These are phyloP conservation scores for Casuarina equisetifolia DNA, from an alignment of 306 rosid species.

Conservation along the genomic window DNA sequence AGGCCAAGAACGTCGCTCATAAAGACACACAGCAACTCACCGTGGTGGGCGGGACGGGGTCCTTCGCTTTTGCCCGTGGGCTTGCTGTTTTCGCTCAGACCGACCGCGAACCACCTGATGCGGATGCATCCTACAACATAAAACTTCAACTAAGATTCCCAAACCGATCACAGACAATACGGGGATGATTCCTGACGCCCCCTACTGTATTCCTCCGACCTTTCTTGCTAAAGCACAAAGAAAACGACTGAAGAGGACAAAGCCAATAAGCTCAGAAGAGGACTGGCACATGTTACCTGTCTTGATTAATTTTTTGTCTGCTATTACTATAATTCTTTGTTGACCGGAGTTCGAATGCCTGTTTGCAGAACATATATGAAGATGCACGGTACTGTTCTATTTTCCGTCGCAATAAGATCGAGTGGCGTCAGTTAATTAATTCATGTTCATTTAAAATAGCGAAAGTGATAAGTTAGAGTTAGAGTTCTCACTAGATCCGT, in stretches of 20 bases:
- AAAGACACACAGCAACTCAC: constrained; percentile 41
- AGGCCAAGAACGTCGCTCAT: constrained; percentile 41
- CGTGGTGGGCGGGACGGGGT: constrained; percentile 85
- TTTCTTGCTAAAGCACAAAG: too few relatives aligned
- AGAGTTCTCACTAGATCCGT: too few relatives aligned
- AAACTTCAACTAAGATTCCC: constrained; percentile 64
- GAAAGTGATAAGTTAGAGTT: too few relatives aligned
- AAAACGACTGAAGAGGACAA: too few relatives aligned
- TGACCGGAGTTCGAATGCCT: not conserved
- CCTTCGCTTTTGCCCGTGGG: constrained; percentile 90
- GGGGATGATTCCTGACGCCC: constrained; percentile 26
- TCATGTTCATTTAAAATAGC: too few relatives aligned
- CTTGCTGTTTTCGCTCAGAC: constrained; percentile 54
- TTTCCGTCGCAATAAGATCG: too few relatives aligned
- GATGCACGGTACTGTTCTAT: too few relatives aligned
- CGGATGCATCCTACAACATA: constrained; percentile 49
- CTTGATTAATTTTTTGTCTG: not conserved
- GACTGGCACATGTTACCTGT: not conserved
- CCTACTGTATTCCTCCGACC: too few relatives aligned
- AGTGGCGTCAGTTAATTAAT: too few relatives aligned
- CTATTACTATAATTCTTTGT: constrained; percentile 2
- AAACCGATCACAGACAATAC: constrained; percentile 31
- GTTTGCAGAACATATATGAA: not conserved
- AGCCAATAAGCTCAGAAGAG: not conserved
- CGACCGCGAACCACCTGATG: constrained; percentile 4